Percentiles rank a stretch among this genome's conserved stretches.
Conservation (phyloP, 2,329 filamentous ascomycete genomes). For the Fusarium udum region DNA sequence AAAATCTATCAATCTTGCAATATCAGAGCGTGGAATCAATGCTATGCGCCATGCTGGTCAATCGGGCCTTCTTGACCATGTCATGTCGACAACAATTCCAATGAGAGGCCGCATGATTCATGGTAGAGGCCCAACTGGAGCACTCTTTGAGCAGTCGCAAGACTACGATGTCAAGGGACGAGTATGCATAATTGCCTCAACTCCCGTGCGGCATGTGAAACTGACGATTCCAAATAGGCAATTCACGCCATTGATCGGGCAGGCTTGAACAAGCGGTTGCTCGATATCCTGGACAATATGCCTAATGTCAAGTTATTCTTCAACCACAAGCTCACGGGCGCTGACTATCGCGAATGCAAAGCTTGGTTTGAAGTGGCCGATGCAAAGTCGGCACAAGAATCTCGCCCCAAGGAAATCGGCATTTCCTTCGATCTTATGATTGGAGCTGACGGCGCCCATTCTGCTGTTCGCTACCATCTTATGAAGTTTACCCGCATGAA, state of each 20-base stretch:
- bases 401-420: constrained; percentile 76
- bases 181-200: constrained; percentile 59
- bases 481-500: constrained; percentile 95
- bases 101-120: constrained; percentile 99
- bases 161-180: constrained; percentile 89
- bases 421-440: constrained; percentile 92
- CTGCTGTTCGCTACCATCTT: constrained; percentile 86
- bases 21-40: constrained; percentile 93
- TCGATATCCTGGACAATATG: constrained; percentile 83
- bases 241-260: constrained; percentile 89
- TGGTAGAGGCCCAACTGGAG: constrained; percentile 69
- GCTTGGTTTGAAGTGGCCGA: constrained; percentile 84
- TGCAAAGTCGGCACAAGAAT: constrained; percentile 46
- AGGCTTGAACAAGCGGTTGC: constrained; percentile 81
- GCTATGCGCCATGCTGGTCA: constrained; percentile 78
- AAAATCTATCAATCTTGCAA: constrained; percentile 96
- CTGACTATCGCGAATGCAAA: constrained; percentile 79
- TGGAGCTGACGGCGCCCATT: constrained; percentile 95
- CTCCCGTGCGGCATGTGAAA: not conserved
- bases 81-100: constrained; percentile 83
- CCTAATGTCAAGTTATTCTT: constrained; percentile 94
- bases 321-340: constrained; percentile 90
- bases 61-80: constrained; percentile 73
- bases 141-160: constrained; percentile 83
- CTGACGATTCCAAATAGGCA: constrained; percentile 59